Percentiles rank a stretch among this genome's conserved stretches.
Conservation (phyloP, 2,329 filamentous ascomycete genomes). For the Ophiostoma sp. region DNA sequence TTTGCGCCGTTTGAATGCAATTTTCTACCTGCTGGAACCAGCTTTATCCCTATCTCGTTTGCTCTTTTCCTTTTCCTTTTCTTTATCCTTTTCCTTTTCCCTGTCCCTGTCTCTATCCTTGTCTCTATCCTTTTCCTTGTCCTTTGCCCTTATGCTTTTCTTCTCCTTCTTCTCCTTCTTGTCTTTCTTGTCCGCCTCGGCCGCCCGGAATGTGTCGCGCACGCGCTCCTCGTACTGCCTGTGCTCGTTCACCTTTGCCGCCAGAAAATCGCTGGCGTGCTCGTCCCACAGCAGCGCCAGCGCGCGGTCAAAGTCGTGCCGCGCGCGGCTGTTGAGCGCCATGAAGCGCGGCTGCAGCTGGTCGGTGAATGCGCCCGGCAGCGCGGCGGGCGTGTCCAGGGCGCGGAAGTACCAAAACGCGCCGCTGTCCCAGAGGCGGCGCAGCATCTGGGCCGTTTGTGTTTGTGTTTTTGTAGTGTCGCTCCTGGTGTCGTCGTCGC, state of each 20-base stretch:
- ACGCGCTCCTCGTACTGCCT: background rate
- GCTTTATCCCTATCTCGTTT: too few relatives aligned
- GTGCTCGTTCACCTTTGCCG: background rate
- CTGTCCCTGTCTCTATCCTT: too few relatives aligned
- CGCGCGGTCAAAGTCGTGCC: background rate
- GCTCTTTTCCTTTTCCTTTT: too few relatives aligned
- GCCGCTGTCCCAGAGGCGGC: background rate
- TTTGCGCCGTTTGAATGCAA: too few relatives aligned
- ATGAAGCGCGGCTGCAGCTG: background rate
- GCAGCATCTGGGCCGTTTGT: background rate
- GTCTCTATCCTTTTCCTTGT: too few relatives aligned
- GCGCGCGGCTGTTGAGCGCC: background rate
- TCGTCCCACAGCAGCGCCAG: background rate
- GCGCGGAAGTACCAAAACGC: conserved; percentile 2
- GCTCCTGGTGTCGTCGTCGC: too few relatives aligned
- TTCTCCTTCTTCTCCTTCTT: background rate
- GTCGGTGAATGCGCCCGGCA: background rate
- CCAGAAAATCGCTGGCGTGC: background rate
- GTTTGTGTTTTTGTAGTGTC: background rate
- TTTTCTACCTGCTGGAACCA: too few relatives aligned
- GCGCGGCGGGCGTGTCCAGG: background rate
- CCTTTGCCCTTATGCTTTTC: too few relatives aligned
- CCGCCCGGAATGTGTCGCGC: background rate
- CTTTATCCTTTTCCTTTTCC: too few relatives aligned
- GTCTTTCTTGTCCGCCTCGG: background rate